A percentile compares a stretch with the other conserved stretches of the same genome.
Conservation (phyloP, 495 filamentous ascomycete genomes). For the Podospora comata region DNA sequence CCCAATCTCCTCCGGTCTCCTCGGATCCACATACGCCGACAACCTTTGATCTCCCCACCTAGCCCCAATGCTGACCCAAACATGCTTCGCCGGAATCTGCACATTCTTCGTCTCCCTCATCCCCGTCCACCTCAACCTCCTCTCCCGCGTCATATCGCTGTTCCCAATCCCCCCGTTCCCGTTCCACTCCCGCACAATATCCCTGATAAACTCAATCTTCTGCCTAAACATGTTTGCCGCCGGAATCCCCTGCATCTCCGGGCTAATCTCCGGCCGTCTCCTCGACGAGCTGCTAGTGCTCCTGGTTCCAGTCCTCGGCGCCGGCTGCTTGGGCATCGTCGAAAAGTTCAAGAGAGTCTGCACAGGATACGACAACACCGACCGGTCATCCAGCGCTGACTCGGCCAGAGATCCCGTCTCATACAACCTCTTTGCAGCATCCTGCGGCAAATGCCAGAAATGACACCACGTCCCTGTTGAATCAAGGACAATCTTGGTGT, state of each 20-base stretch:
- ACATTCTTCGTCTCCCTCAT: conserved; percentile 59
- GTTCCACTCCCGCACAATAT: conserved; percentile 71
- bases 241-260: conserved; percentile 58
- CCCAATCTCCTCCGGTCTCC: conserved; percentile 44
- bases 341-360: conserved; percentile 56
- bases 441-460: conserved; percentile 76
- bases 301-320: conserved; percentile 44
- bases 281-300: conserved; percentile 35
- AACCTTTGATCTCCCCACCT: conserved; percentile 63
- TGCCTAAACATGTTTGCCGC: conserved; percentile 73
- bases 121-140: conserved; percentile 65
- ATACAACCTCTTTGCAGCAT: conserved; percentile 61
- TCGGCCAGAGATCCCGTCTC: conserved; percentile 62
- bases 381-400: conserved; percentile 59
- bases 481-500: conserved; percentile 87
- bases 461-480: conserved; percentile 72
- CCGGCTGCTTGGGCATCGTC: conserved; percentile 34
- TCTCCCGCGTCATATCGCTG: conserved; percentile 46
- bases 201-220: conserved; percentile 73
- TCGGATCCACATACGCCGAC: conserved; percentile 51
- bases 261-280: conserved; percentile 54
- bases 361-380: conserved; percentile 59
- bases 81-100: conserved; percentile 61
- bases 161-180: conserved; percentile 66
- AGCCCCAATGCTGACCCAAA: conserved; percentile 82